Base-by-base conservation (phyloP, 2,329 filamentous ascomycete genomes). In the Keithomyces neogunnii region DNA sequence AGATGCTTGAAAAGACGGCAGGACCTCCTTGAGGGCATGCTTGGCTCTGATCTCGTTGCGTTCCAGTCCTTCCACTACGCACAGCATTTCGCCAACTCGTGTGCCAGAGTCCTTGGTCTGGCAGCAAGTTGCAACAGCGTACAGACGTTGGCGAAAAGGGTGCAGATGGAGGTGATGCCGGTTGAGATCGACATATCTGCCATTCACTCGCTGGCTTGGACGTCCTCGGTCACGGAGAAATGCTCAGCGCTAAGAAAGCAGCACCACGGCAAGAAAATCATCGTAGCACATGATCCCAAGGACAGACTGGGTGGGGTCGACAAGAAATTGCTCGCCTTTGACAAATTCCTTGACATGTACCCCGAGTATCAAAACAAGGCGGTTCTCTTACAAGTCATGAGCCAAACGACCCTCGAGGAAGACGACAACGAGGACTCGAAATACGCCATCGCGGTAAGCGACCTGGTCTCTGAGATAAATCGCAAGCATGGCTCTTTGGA, bases 11-110 rank as follows among this genome's bases (percentile, higher is more conserved):
- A 88, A 32, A 82, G 88, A 57, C 82, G 92, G 58, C 95, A 95
- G 68, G 89, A 95, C 64, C 77, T 97, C 5, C 74, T 97, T 8
- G 88, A 92, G 57, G 92, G 92, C 40, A 82, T 95, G 42, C 76
- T 97, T 43, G 90, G 91, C 13, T 82, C 91, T 49, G 95, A 96
- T 67, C 84, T 96, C 73, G 81, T 97, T 57, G 90, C 89, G 1
- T 96, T 97, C 72, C 92, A 96, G 68, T 92, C 90, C 5, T 92
- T 89, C 71, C 93, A 89, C 66, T 96, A 95, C 68, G 91, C 90
- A 8, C 84, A 90, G 26, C 92, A 96, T 67, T 96, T 97, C 66
- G 83, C 89, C 31, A 96, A 89, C 56, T 96, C 89, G 69, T 96
- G 90, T 69, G 93, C 89, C 2, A 82, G 91, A 31, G 86, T 96